phyloP scores from a whole-genome alignment of 257 asterid genomes.

The Petunia axillaris region DNA sequence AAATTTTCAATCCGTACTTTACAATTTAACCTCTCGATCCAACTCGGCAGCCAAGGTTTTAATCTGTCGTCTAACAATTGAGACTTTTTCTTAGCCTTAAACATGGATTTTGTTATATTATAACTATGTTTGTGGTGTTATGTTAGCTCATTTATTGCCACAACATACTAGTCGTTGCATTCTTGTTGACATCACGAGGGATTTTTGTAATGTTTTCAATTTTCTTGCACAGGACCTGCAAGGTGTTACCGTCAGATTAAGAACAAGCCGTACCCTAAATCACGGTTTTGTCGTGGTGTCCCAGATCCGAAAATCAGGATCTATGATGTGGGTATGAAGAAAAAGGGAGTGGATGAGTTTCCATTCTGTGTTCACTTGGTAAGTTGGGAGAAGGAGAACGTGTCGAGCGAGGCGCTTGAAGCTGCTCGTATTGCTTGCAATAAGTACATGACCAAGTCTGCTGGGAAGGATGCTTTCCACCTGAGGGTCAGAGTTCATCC shows the following conservation, averaged over 20 bases:
- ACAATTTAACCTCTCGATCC: too few relatives aligned
- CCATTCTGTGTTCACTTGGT: slow-evolving; percentile 41
- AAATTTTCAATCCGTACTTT: too few relatives aligned
- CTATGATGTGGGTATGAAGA: too few relatives aligned
- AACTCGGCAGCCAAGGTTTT: too few relatives aligned
- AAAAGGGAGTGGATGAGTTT: slow-evolving; percentile 37
- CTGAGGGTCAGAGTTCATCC: slow-evolving; percentile 45
- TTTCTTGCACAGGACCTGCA: slow-evolving; percentile 36
- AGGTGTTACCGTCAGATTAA: slow-evolving; percentile 43
- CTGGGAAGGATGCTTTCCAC: slow-evolving; percentile 44
- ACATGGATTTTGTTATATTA: too few relatives aligned
- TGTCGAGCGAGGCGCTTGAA: slow-evolving; percentile 36
- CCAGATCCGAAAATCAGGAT: slow-evolving; percentile 29
- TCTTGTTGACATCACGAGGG: too few relatives aligned
- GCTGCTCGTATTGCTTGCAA: slow-evolving; percentile 40
- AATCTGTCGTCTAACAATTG: too few relatives aligned
- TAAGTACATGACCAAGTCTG: slow-evolving; percentile 40
- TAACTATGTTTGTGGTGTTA: too few relatives aligned
- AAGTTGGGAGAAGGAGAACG: slow-evolving; percentile 28
- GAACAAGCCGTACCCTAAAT: slow-evolving; percentile 43
- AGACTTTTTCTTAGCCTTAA: too few relatives aligned
- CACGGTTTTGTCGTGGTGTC: slow-evolving; percentile 42
- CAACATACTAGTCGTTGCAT: too few relatives aligned
- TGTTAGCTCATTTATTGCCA: too few relatives aligned
- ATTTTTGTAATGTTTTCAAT: too few relatives aligned